Evolutionary conservation across 2,329 filamentous ascomycete species (phyloP), one percentile per base, ranked within the genome.

Genomic region (Microdochium trichocladiopsis): DNA sequence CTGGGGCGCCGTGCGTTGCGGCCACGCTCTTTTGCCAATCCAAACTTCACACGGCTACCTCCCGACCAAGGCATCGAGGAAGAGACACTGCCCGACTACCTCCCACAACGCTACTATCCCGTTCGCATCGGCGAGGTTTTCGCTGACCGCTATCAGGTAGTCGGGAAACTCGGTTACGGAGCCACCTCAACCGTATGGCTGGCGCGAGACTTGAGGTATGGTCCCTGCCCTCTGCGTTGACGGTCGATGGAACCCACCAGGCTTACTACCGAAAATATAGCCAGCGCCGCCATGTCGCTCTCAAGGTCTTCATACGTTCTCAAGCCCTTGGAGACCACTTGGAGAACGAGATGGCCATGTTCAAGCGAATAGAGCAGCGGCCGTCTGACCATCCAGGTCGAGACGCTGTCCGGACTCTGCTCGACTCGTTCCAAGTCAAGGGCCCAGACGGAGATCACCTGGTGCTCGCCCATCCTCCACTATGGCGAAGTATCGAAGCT

Each of bases 331-430:
- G 62, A 0, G 14, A 33, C 8, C 55, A 61, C 22, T 9, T 64
- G 3, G 59, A 67, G 2, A 43, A 71, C 14, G 73, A 77, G 57
- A 56, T 74, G 10, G 57, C 61, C 3, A 73, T 75, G n/a, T 75
- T 76, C 49, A 66, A 67, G 55, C 66, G 63, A 18, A 69, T 76
- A 3, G 61, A 65, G 21, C 49, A 25, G 50, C 53, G 49, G 9
- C 52, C 61, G 2, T 49, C 47, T 48, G 57, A 56, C 2, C 70
- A 73, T 56, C 61, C 60, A 1, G 69, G 70, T 11, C 60, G 61
- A 12, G 10, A 51, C 14, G 57, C 57, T 2, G 58, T 73, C 4
- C 64, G 70, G 50, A 52, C 55, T 3, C 56, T 72, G 0, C 61
- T 73, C 2, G 70, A 72, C 57, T 65, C 59, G 4, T 74, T 74